Percentiles rank a stretch among this genome's conserved stretches.
phyloP scores from a whole-genome alignment of 1,139 yeast species.

The Yamadazyma sp. region DNA sequence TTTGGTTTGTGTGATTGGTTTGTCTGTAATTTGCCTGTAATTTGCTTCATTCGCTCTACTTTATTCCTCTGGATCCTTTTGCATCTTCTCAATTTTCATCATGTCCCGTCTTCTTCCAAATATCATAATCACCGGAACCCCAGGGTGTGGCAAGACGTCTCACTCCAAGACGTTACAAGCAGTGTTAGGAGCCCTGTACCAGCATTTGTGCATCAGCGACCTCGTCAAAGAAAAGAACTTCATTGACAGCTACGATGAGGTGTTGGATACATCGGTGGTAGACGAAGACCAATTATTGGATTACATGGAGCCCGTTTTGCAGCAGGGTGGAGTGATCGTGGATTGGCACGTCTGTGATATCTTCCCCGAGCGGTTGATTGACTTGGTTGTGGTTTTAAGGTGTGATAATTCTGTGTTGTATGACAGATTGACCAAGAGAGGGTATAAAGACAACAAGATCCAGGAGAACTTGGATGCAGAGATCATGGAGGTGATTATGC shows the following conservation, averaged over 20 bases:
- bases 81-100: neutral
- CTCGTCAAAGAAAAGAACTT: conserved; percentile 77
- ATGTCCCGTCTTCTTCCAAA: conserved; percentile 59
- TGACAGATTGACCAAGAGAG: conserved; percentile 73
- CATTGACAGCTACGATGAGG: conserved; percentile 83
- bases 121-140: conserved; percentile 91
- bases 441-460: conserved; percentile 75
- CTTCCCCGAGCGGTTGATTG: conserved; percentile 90
- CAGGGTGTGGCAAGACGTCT: conserved; percentile 95
- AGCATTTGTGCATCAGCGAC: conserved; percentile 72
- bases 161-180: conserved; percentile 47
- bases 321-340: conserved; percentile 79
- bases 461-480: conserved; percentile 95
- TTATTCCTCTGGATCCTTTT: neutral
- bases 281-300: conserved; percentile 90
- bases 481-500: conserved; percentile 88
- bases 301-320: conserved; percentile 72
- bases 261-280: conserved; percentile 80
- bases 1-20: neutral
- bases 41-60: no score
- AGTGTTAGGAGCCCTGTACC: conserved; percentile 28
- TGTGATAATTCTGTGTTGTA: conserved; percentile 70
- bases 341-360: conserved; percentile 99
- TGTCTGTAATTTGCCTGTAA: no score
- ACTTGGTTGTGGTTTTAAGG: conserved; percentile 83